Conservation (phyloP, 139 green algal genomes). For the Tetraselmis striata region DNA sequence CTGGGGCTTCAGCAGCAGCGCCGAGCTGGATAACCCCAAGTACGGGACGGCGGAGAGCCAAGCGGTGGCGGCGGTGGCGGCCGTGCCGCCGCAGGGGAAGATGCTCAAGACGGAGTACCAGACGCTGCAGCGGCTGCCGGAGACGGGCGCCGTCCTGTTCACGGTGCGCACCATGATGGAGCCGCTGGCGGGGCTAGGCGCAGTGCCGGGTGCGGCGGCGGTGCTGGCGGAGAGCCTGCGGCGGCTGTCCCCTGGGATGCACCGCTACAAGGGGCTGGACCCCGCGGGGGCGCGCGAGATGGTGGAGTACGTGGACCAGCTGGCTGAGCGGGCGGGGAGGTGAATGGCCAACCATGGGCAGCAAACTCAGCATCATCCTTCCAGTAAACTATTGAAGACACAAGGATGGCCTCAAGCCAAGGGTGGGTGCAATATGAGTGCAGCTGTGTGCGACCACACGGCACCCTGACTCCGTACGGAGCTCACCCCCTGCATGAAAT, state of each 20-base stretch:
- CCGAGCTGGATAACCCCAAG: conserved; percentile 12
- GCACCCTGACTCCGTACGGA: no score
- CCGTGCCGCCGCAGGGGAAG: not conserved
- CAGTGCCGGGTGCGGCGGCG: not conserved
- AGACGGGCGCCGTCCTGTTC: conserved; percentile 19
- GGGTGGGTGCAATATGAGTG: no score
- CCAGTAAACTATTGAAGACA: no score
- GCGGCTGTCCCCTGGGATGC: conserved; percentile 6
- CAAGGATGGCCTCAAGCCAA: no score
- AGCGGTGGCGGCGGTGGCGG: conserved; percentile 1
- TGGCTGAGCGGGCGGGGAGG: no score
- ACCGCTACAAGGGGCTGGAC: conserved; percentile 7
- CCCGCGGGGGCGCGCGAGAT: no score
- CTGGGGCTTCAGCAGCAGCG: conserved; percentile 24
- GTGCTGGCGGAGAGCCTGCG: not conserved
- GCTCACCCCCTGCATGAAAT: no score
- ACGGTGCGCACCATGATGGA: conserved; percentile 23
- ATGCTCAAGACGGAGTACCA: conserved; percentile 33
- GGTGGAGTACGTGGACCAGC: no score
- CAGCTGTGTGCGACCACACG: no score
- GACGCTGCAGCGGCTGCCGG: conserved; percentile 20
- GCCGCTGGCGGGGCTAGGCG: conserved; percentile 7
- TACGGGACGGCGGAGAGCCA: conserved; percentile 12
- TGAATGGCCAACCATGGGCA: no score
- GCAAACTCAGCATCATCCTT: no score